Base-by-base conservation (phyloP, 768 basidiomycete species). In the Lactarius hatsudake region DNA sequence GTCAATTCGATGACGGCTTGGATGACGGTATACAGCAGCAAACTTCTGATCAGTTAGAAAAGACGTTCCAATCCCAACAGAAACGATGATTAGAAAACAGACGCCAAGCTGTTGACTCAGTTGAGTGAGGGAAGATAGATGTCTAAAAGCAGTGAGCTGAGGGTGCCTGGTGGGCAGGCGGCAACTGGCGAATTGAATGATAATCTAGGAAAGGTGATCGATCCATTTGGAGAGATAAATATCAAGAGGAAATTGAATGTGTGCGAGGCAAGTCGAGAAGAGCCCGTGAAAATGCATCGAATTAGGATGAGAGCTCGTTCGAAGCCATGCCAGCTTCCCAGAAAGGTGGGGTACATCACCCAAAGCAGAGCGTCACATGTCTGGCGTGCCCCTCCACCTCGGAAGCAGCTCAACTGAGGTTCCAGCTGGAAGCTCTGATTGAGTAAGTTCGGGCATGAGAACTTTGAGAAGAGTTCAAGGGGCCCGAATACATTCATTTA, bases 181-280 rank as follows among this genome's bases (percentile, higher is more conserved):
- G 17, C 38, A 40, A 40, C 38, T 40, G 17, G 15, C 17, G 42
- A 42, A 42, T 18, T 42, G 17, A 51, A 26, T 18, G 23, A 6
- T 0, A 48, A 12, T 48, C n/a, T 23, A n/a, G n/a, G 20, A 23
- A 51, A 51, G 48, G 13, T 12, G 48, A 51, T 51, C 48, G 48
- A 51, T 23, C 12, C 48, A 63, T 38, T 62, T 62, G 51, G 51
- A 48, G 20, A 34, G 36, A 18, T 12, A 26, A 34, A 26, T 42
- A 64, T 17, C 42, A 30, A 55, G 13, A 15, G 28, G 40, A 43
- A 42, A 42, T 15, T 34, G 48, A 17, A 56, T 23, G 51, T 40
- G 18, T 42, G 59, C 59, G 40, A 53, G 32, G 59, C 59, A 42
- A 4, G 51, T 54, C n/a, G 40, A 65, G 64, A 65, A 60, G 59